Evolutionary conservation across 1,139 yeast genomes (phyloP).

Genomic region (Lizanozyma gosingica): DNA sequence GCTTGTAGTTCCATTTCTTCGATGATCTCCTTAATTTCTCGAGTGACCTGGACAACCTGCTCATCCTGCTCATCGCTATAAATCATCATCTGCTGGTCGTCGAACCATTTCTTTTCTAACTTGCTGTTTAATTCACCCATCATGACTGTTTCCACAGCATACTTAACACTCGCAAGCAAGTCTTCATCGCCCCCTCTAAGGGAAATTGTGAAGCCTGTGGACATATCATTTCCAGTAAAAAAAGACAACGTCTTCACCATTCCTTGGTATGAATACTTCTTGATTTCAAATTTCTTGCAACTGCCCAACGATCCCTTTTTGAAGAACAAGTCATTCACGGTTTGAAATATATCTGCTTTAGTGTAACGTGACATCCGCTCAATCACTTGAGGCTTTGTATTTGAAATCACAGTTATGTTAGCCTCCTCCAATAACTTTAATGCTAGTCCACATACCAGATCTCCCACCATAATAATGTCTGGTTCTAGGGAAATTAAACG

Average conservation of each 20-base stretch:
- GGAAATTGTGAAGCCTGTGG: constrained; percentile 73
- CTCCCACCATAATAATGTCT: constrained; percentile 70
- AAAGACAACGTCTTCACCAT: constrained; percentile 63
- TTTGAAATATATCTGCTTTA: constrained; percentile 64
- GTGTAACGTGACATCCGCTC: constrained; percentile 75
- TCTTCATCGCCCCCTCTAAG: constrained; percentile 69
- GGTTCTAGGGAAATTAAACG: constrained; percentile 74
- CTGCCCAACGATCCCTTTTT: constrained; percentile 56
- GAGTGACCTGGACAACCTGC: neutral
- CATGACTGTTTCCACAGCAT: constrained; percentile 71
- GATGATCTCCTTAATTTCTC: constrained; percentile 7
- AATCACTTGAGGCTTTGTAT: constrained; percentile 76
- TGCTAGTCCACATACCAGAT: constrained; percentile 79
- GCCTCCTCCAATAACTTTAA: constrained; percentile 61
- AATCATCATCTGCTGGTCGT: constrained; percentile 36
- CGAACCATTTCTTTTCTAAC: constrained; percentile 72
- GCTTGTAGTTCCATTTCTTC: constrained; percentile 4
- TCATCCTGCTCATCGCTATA: neutral
- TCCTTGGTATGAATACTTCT: constrained; percentile 48
- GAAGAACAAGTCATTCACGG: constrained; percentile 39
- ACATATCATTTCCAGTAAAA: constrained; percentile 67
- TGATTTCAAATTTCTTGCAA: constrained; percentile 65
- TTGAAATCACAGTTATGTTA: constrained; percentile 69
- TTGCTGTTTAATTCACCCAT: constrained; percentile 69
- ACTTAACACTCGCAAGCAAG: constrained; percentile 57